Evolutionary conservation across 2,329 filamentous ascomycete genomes (phyloP), one percentile per base, ranked within the genome.

Genomic region (Didymella pinodella): DNA sequence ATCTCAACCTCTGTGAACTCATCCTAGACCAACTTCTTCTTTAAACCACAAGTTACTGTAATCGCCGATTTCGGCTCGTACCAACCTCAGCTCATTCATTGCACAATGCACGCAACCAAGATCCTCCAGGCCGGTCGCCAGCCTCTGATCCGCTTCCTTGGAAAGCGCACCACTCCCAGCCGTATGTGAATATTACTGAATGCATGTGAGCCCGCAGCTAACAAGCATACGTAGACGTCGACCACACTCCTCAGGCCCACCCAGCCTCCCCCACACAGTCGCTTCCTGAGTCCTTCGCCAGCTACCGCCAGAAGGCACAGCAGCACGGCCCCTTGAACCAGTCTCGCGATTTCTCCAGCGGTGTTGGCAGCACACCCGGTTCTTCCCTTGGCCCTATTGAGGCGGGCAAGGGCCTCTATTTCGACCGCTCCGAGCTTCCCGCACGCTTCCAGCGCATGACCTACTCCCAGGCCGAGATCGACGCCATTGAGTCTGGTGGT

Each of bases 401-500:
- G 66, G 85, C 93, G 36, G 84, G 85, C 59, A 79, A 87, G 71
- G 94, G 94, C 68, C 82, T 92, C 77, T 92, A 85, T 79, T 97
- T 97, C 76, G 95, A 98, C 79, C 88, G 93, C 69, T 91, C 87
- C 68, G 91, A 99, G 80, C 88, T 99, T 25, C 94, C 95, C 18
- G 77, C 83, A 63, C 87, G 94, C 70, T 99, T 97, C 86, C 87
- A 89, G 73, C 86, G 92, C 65, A 82, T 86, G 48, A 85, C 87
- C 12, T 90, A 93, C 80, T 89, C 86, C 36, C 79, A 88, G 68
- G 88, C 88, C 43, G 95, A 99, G 85, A 99, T 99, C 61, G 95
- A 98, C 78, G 93, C 93, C 22, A 86, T 99, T 73, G 93, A 97
- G 86, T 95, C 92, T 55, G 95, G 93, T 54, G 95, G 95, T 57